Evolutionary conservation across 192 early-diverging fungal genomes (phyloP).

Genomic region (Dissophora ornata): DNA sequence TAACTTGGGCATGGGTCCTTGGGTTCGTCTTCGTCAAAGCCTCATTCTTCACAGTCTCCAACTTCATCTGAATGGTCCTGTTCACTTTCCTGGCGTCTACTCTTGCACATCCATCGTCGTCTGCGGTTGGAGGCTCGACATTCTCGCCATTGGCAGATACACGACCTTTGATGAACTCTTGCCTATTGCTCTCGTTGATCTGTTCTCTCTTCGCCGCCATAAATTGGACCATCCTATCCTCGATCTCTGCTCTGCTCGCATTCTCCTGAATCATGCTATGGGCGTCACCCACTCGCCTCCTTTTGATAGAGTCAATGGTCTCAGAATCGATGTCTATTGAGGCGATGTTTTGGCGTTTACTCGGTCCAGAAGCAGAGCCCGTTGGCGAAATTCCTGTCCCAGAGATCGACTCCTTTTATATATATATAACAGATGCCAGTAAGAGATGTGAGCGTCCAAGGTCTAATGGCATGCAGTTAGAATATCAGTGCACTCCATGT

Average conservation of each 20-base stretch:
- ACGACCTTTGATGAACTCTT: conserved; percentile 66
- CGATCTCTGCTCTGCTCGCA: conserved; percentile 59
- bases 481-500: not conserved
- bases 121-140: conserved; percentile 3
- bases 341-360: conserved; percentile 20
- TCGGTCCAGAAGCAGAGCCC: conserved; percentile 10
- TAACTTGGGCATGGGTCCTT: conserved; percentile 27
- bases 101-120: conserved; percentile 69
- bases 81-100: conserved; percentile 78
- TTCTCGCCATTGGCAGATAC: conserved; percentile 10
- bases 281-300: conserved; percentile 31
- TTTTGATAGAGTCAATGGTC: conserved; percentile 24
- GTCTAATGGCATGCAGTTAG: not conserved
- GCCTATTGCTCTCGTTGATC: conserved; percentile 70
- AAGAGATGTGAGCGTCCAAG: too few relatives aligned
- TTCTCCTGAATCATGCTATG: conserved; percentile 52
- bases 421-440: too few relatives aligned
- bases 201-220: conserved; percentile 64
- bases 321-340: conserved; percentile 17
- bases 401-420: conserved; percentile 13
- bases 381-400: not conserved
- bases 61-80: conserved; percentile 83
- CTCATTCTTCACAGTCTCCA: conserved; percentile 75
- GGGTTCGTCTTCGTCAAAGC: conserved; percentile 49
- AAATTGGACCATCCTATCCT: conserved; percentile 62